A percentile compares a stretch with the other conserved stretches of the same genome.
These are phyloP conservation scores for Metahyphopichia silvanorum DNA, from an alignment of 805 yeast species.

Conservation along the genomic window DNA sequence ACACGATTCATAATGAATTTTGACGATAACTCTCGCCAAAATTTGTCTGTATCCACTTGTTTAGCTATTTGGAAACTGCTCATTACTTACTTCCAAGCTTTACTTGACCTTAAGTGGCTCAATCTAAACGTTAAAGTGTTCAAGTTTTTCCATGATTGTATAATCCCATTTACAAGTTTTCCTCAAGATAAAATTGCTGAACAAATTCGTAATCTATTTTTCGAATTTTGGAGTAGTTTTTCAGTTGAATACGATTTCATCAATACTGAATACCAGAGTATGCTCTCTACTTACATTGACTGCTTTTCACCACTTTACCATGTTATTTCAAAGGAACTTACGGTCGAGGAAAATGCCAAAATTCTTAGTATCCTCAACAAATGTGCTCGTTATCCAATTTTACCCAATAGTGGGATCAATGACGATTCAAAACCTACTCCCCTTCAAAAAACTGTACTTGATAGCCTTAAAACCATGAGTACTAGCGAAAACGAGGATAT, in stretches of 20 bases:
- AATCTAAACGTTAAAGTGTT: conserved; percentile 56
- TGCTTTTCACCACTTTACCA: conserved; percentile 49
- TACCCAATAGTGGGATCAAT: conserved; percentile 48
- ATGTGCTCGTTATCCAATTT: conserved; percentile 69
- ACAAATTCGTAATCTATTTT: conserved; percentile 35
- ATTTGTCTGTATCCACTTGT: no score
- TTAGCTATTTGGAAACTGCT: conserved; percentile 70
- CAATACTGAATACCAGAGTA: conserved; percentile 54
- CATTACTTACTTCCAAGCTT: conserved; percentile 43
- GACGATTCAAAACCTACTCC: conserved; percentile 55
- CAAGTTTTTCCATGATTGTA: conserved; percentile 47
- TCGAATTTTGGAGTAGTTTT: conserved; percentile 48
- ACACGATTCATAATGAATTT: conserved; percentile 47
- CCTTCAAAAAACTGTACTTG: conserved; percentile 59
- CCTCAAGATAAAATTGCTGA: conserved; percentile 1
- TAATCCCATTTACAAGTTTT: conserved; percentile 28
- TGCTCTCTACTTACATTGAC: conserved; percentile 52
- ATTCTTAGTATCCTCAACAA: conserved; percentile 60
- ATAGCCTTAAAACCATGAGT: conserved; percentile 37
- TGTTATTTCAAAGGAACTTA: conserved; percentile 28
- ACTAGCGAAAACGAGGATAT: conserved; percentile 27
- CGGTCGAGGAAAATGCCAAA: conserved; percentile 37
- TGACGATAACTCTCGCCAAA: no score
- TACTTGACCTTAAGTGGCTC: conserved; percentile 41
- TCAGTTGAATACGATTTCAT: conserved; percentile 39